These are phyloP conservation scores for Nitzschia inconspicua DNA, from an alignment of 108 stramenopile species.

Conservation along the genomic window DNA sequence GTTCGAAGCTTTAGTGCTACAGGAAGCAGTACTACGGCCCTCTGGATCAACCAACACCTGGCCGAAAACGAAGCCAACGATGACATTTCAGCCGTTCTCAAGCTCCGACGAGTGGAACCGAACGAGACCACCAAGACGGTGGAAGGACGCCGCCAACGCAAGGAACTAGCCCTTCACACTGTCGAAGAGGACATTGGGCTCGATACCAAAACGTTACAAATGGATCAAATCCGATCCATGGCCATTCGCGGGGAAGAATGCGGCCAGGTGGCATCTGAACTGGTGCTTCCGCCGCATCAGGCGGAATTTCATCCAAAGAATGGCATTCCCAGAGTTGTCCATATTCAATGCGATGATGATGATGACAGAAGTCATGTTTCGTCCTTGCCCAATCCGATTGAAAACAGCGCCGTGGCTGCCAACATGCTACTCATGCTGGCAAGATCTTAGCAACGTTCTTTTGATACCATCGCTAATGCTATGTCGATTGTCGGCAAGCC, in stretches of 20 bases:
- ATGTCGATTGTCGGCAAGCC: too few species aligned
- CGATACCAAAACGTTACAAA: conserved; percentile 38
- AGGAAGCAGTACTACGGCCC: conserved; percentile 61
- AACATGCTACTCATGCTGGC: conserved; percentile 31
- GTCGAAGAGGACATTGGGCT: conserved; percentile 76
- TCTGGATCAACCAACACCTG: conserved; percentile 84
- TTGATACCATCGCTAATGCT: too few species aligned
- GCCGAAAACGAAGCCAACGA: conserved; percentile 46
- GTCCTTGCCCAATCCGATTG: background rate
- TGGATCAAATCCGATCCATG: conserved; percentile 50
- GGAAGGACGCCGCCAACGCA: conserved; percentile 71
- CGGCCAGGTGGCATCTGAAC: too few species aligned
- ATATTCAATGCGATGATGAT: background rate
- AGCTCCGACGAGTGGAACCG: conserved; percentile 73
- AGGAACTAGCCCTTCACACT: conserved; percentile 62
- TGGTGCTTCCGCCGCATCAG: too few species aligned
- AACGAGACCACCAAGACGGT: conserved; percentile 71
- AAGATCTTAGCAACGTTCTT: conserved; percentile 4
- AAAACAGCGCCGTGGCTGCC: conserved; percentile 17
- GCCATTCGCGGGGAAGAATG: conserved; percentile 31
- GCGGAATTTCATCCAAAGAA: background rate
- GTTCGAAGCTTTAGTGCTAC: conserved; percentile 68
- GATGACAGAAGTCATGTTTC: background rate
- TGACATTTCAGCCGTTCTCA: conserved; percentile 66
- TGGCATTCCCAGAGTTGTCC: background rate